Evolutionary conservation across 2,329 filamentous ascomycete genomes (phyloP).

Genomic region (Aureobasidium sp.): DNA sequence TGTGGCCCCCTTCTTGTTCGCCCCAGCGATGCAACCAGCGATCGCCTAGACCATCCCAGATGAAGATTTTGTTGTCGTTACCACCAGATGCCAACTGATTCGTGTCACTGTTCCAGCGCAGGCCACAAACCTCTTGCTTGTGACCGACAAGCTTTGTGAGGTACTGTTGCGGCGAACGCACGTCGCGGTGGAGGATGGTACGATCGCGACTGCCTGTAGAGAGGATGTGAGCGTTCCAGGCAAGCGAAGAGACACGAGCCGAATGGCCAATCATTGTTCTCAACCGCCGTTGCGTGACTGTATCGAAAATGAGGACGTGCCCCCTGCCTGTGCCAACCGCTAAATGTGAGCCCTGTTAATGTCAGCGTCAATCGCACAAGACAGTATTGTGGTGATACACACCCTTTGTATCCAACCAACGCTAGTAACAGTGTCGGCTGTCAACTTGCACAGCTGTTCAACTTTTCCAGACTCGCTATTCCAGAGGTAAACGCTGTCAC

Average conservation of each 20-base stretch:
- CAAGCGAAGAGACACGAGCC: conserved; percentile 82
- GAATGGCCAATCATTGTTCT: conserved; percentile 97
- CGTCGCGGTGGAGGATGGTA: conserved; percentile 90
- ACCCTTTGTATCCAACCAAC: conserved; percentile 95
- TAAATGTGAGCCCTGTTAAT: conserved; percentile 69
- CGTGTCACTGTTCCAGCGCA: conserved; percentile 96
- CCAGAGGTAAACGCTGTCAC: conserved; percentile 97
- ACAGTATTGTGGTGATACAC: conserved; percentile 23
- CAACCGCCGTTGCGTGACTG: conserved; percentile 73
- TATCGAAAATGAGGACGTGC: conserved; percentile 96
- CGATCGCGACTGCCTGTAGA: conserved; percentile 92
- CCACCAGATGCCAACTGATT: conserved; percentile 91
- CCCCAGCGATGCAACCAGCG: conserved; percentile 90
- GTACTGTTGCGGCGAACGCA: conserved; percentile 86
- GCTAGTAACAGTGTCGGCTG: conserved; percentile 90
- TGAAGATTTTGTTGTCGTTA: conserved; percentile 98
- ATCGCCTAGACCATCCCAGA: conserved; percentile 95
- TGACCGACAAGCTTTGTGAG: conserved; percentile 81
- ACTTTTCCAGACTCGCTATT: conserved; percentile 87
- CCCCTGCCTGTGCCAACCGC: conserved; percentile 93
- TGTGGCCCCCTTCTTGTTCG: conserved; percentile 91
- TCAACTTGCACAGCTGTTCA: conserved; percentile 85
- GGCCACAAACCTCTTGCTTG: conserved; percentile 94
- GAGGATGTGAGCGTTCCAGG: conserved; percentile 97
- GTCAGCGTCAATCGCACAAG: background rate